Percentiles rank a stretch among this genome's conserved stretches.
These are phyloP conservation scores for Paramecium caudatum DNA, from an alignment of 73 alveolate genomes.

Conservation along the genomic window DNA sequence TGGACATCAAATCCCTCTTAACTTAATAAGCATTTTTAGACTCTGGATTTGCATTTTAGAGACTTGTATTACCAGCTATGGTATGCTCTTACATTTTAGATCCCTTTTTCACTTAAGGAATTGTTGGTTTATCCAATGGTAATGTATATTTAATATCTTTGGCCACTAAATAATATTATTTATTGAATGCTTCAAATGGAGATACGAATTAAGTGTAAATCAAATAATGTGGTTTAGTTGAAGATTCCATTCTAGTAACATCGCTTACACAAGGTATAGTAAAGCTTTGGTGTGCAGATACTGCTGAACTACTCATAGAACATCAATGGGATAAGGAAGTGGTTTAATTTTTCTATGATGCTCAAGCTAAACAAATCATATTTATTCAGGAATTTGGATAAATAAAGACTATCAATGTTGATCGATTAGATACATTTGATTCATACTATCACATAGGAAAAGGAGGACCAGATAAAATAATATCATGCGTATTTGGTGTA, in stretches of 20 bases:
- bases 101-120: conserved; percentile 40
- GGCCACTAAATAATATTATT: conserved; percentile 21
- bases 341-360: conserved; percentile 26
- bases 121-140: conserved; percentile 70
- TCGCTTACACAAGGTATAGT: conserved; percentile 60
- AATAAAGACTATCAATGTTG: not conserved
- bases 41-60: conserved; percentile 64
- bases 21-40: conserved; percentile 34
- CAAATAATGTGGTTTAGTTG: conserved; percentile 30
- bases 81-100: conserved; percentile 54
- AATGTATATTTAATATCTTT: conserved; percentile 47
- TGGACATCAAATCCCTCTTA: conserved; percentile 28
- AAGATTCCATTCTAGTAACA: conserved; percentile 64
- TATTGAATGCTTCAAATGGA: conserved; percentile 50
- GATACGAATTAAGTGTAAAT: conserved; percentile 30
- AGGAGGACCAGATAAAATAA: conserved; percentile 16
- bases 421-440: conserved; percentile 43
- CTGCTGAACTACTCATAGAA: conserved; percentile 34
- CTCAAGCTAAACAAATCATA: conserved; percentile 2
- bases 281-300: conserved; percentile 2
- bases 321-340: conserved; percentile 45
- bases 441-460: not conserved
- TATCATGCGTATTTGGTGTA: conserved; percentile 44
- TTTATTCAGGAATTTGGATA: conserved; percentile 48
- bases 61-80: conserved; percentile 42